A percentile compares a stretch with the other conserved stretches of the same genome.
These are phyloP conservation scores for Nepenthes mirabilis DNA, from an alignment of 148 eudicot species.

Conservation along the genomic window DNA sequence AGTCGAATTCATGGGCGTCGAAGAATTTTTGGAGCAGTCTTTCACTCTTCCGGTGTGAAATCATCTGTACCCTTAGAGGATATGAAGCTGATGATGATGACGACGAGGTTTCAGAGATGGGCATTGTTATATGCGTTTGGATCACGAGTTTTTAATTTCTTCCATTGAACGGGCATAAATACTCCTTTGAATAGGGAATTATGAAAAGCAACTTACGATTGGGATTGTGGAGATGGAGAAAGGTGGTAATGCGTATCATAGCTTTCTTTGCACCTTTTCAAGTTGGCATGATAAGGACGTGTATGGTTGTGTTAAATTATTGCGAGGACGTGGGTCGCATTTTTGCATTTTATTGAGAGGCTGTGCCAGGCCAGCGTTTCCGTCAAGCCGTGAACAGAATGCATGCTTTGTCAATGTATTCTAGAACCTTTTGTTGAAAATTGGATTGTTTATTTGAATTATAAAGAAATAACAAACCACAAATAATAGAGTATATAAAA, in stretches of 20 bases:
- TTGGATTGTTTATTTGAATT: too few species aligned
- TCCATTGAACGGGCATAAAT: neutral
- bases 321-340: conserved; percentile 19
- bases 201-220: neutral
- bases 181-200: neutral
- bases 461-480: too few species aligned
- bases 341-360: neutral
- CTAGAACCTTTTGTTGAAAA: too few species aligned
- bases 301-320: conserved; percentile 31
- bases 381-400: neutral
- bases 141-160: neutral
- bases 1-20: conserved; percentile 41
- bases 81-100: conserved; percentile 17
- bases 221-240: conserved; percentile 3
- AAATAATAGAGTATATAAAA: too few species aligned
- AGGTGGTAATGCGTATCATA: conserved; percentile 9
- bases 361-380: too few species aligned
- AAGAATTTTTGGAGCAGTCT: conserved; percentile 37
- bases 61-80: conserved; percentile 19
- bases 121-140: neutral
- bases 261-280: conserved; percentile 14
- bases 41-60: conserved; percentile 35
- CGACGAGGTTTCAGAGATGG: conserved; percentile 5
- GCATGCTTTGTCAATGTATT: too few species aligned
- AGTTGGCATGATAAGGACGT: conserved; percentile 27